Conservation (phyloP, 1,284 basidiomycete species). For the Ceratobasidium sp. region DNA sequence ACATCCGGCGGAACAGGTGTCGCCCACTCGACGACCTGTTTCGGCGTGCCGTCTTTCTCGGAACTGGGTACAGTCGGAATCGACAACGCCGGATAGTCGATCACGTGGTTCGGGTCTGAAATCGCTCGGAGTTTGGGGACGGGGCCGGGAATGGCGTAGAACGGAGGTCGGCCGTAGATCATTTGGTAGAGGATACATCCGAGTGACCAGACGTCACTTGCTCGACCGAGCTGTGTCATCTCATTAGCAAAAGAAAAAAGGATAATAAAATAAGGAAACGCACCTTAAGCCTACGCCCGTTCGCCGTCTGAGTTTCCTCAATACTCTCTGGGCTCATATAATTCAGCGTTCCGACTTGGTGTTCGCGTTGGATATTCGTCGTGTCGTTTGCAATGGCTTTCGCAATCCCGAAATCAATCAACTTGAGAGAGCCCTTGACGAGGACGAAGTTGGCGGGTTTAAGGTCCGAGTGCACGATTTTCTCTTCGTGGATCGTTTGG, state of each 20-base stretch:
- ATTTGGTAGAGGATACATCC: slow-evolving; percentile 98
- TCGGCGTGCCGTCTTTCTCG: slow-evolving; percentile 56
- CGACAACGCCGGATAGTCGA: slow-evolving; percentile 77
- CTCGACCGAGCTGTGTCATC: slow-evolving; percentile 66
- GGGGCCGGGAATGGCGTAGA: slow-evolving; percentile 78
- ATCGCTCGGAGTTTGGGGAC: slow-evolving; percentile 91
- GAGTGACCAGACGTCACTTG: slow-evolving; percentile 96
- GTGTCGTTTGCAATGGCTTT: slow-evolving; percentile 98
- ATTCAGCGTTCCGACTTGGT: slow-evolving; percentile 67
- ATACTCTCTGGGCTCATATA: slow-evolving; percentile 24
- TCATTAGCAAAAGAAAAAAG: background rate
- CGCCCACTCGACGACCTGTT: slow-evolving; percentile 70
- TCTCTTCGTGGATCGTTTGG: slow-evolving; percentile 93
- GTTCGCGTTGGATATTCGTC: slow-evolving; percentile 94
- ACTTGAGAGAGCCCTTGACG: slow-evolving; percentile 90
- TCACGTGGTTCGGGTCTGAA: slow-evolving; percentile 74
- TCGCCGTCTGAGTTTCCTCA: slow-evolving; percentile 49
- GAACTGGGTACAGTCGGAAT: slow-evolving; percentile 58
- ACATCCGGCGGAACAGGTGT: slow-evolving; percentile 73
- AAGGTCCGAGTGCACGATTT: slow-evolving; percentile 95
- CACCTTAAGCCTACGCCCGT: slow-evolving; percentile 48
- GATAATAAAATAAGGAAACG: background rate
- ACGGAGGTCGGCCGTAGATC: slow-evolving; percentile 95
- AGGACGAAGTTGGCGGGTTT: slow-evolving; percentile 97
- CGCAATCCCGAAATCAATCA: slow-evolving; percentile 97